Evolutionary conservation across 768 basidiomycete genomes (phyloP).

Genomic region (Lactarius indigo): DNA sequence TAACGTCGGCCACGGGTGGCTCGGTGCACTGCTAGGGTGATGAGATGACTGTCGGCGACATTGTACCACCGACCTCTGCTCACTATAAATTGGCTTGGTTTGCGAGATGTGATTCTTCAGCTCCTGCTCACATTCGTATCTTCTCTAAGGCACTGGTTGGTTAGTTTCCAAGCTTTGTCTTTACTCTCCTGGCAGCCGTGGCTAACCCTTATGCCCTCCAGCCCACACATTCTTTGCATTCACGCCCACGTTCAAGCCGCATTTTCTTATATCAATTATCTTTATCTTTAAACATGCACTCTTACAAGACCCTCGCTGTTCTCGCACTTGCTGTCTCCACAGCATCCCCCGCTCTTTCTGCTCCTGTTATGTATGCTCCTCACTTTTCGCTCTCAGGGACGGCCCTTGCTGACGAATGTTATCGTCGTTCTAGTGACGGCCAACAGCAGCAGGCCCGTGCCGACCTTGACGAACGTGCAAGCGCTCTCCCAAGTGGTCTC

Average conservation of each 20-base stretch:
- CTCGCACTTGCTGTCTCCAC: neutral
- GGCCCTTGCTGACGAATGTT: neutral
- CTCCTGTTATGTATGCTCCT: neutral
- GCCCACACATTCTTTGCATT: constrained; percentile 4
- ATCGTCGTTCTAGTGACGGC: neutral
- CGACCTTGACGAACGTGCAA: neutral
- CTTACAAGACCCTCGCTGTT: neutral
- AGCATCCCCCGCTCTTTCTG: neutral
- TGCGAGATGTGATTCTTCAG: neutral
- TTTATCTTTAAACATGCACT: constrained; percentile 1
- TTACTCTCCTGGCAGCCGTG: neutral
- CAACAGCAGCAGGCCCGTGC: neutral
- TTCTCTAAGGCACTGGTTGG: constrained; percentile 18
- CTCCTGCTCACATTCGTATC: neutral
- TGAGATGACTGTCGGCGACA: neutral
- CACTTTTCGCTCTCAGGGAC: neutral
- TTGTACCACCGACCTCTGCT: neutral
- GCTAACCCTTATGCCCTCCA: neutral
- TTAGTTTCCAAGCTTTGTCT: neutral
- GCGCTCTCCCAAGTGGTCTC: neutral
- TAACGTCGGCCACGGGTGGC: no score
- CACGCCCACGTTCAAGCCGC: neutral
- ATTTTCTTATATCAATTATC: neutral
- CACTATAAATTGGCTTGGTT: neutral
- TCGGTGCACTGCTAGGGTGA: neutral